Percentiles rank a stretch among this genome's conserved stretches.
phyloP scores from a whole-genome alignment of 2,329 filamentous ascomycete species.

The Aspergillus glaucus region DNA sequence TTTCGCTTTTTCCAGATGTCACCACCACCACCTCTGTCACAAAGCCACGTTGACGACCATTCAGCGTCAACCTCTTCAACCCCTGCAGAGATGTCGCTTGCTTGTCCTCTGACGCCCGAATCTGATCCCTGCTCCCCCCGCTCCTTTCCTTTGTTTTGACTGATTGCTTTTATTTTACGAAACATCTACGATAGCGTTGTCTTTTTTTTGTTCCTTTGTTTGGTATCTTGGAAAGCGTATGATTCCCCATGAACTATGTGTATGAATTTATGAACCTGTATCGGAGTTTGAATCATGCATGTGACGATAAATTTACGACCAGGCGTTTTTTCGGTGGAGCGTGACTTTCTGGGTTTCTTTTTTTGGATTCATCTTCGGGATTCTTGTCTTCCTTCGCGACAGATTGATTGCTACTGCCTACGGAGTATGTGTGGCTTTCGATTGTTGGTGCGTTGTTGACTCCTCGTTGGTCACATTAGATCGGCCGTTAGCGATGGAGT shows the following conservation, averaged over 20 bases:
- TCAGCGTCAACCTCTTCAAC: constrained; percentile 23
- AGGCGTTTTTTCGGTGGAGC: too few species aligned
- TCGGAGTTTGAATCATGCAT: too few species aligned
- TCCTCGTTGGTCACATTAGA: background rate
- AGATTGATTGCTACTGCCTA: constrained; percentile 1
- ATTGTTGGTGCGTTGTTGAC: background rate
- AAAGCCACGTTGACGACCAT: constrained; percentile 23
- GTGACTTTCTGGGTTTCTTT: too few species aligned
- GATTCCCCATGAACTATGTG: too few species aligned
- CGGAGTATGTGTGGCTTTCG: background rate
- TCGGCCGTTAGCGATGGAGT: background rate
- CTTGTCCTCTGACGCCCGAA: constrained; percentile 37
- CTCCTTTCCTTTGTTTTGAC: constrained; percentile 15
- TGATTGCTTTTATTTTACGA: background rate
- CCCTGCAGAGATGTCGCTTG: constrained; percentile 34
- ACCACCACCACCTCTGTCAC: constrained; percentile 25
- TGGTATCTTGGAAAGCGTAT: background rate
- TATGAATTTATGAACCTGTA: too few species aligned
- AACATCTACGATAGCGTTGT: constrained; percentile 1
- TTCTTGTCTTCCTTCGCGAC: background rate
- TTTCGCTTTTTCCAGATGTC: background rate
- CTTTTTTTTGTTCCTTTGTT: constrained; percentile 7
- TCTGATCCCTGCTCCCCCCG: constrained; percentile 37
- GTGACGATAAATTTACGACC: too few species aligned
- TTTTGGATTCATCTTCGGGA: constrained; percentile 1